A percentile compares a stretch with the other conserved stretches of the same genome.
phyloP scores from a whole-genome alignment of 1,284 basidiomycete species.

The Melampsora occidentalis region DNA sequence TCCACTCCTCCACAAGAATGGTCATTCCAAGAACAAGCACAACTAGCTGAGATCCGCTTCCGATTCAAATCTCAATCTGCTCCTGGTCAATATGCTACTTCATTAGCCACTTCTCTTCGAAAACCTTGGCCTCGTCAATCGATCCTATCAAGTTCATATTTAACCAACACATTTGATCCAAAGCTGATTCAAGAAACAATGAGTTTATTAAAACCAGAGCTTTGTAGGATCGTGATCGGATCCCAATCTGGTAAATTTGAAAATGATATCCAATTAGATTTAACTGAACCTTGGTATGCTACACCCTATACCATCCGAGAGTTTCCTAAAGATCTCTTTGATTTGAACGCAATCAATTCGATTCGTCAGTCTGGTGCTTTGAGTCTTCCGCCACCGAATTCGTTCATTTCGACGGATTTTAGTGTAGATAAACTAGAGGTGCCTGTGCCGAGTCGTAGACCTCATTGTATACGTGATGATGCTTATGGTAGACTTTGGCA shows the following conservation, averaged over 20 bases:
- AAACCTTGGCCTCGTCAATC: slow-evolving; percentile 77
- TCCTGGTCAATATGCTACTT: slow-evolving; percentile 76
- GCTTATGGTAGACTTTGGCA: slow-evolving; percentile 76
- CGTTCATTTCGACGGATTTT: slow-evolving; percentile 84
- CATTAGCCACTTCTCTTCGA: slow-evolving; percentile 71
- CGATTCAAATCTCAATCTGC: slow-evolving; percentile 79
- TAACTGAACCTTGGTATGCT: slow-evolving; percentile 77
- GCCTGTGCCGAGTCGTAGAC: slow-evolving; percentile 69
- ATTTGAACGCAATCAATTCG: slow-evolving; percentile 47
- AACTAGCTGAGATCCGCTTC: slow-evolving; percentile 74
- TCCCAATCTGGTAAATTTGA: slow-evolving; percentile 62
- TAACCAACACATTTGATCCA: slow-evolving; percentile 75
- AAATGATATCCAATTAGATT: slow-evolving; percentile 63
- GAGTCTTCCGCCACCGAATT: slow-evolving; percentile 76
- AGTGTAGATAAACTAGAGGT: slow-evolving; percentile 61
- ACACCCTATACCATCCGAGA: slow-evolving; percentile 72
- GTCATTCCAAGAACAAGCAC: slow-evolving; percentile 75
- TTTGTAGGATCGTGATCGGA: slow-evolving; percentile 73
- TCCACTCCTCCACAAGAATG: slow-evolving; percentile 66
- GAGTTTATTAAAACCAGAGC: slow-evolving; percentile 62
- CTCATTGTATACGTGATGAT: slow-evolving; percentile 71
- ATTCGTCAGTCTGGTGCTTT: slow-evolving; percentile 67
- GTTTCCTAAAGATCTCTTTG: slow-evolving; percentile 60
- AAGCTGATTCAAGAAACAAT: slow-evolving; percentile 67
- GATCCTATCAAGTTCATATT: slow-evolving; percentile 69